A percentile compares a stretch with the other conserved stretches of the same genome.
phyloP scores from a whole-genome alignment of 1,139 yeast species.

The Suhomyces choctaworum region DNA sequence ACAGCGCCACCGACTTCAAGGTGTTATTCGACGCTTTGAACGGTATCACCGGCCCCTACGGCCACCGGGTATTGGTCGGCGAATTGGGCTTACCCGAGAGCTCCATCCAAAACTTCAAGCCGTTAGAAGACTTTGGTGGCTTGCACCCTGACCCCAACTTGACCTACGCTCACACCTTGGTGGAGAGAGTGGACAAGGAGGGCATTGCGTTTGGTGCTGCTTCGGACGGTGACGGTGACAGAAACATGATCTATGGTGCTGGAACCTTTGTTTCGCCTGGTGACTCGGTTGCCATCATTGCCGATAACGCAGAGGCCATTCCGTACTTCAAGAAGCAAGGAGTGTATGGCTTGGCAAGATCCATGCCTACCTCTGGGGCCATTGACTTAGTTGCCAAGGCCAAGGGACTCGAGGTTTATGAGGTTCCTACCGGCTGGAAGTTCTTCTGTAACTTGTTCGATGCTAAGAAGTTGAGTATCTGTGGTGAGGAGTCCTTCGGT shows the following conservation, averaged over 20 bases:
- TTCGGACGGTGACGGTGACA: constrained; percentile 97
- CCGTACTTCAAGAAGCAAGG: constrained; percentile 90
- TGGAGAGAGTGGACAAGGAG: constrained; percentile 76
- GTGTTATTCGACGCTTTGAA: constrained; percentile 87
- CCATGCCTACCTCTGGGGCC: constrained; percentile 97
- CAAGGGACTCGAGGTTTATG: constrained; percentile 76
- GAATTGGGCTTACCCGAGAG: constrained; percentile 75
- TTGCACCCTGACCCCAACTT: constrained; percentile 97
- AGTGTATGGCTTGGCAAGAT: constrained; percentile 91
- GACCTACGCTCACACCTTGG: constrained; percentile 89
- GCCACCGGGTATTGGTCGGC: constrained; percentile 75
- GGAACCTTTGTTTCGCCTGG: constrained; percentile 97
- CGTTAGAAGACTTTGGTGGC: constrained; percentile 93
- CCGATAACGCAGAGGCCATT: constrained; percentile 84
- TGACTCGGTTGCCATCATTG: constrained; percentile 95
- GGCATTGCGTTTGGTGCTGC: constrained; percentile 95
- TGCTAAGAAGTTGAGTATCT: constrained; percentile 86
- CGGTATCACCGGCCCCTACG: constrained; percentile 98
- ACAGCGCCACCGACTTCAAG: constrained; percentile 51
- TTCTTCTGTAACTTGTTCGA: constrained; percentile 95
- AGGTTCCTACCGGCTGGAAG: constrained; percentile 99
- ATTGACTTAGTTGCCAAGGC: constrained; percentile 85
- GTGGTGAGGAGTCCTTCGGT: constrained; percentile 98
- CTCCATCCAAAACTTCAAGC: constrained; percentile 74
- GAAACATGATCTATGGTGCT: constrained; percentile 98